Base-by-base conservation (phyloP, 2,329 filamentous ascomycete genomes). In the Talaromyces sp. region DNA sequence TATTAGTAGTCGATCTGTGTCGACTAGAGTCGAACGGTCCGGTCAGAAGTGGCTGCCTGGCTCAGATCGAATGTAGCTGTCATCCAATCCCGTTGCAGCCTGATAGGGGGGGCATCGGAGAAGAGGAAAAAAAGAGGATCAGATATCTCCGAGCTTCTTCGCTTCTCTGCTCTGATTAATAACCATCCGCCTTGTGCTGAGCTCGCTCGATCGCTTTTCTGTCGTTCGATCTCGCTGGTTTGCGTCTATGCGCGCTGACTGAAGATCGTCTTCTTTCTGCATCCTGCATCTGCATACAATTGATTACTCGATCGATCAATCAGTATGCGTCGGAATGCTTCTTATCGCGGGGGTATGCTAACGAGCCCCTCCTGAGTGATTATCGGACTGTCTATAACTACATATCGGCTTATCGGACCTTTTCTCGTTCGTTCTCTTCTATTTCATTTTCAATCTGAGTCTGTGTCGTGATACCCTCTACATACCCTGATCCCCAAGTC, bases 331-430 rank as follows among this genome's bases (percentile, higher is more conserved):
- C 44, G 44, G 58, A 33, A n/a, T 60, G 39, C 44, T 39, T 61
- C 59, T 55, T 63, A 63, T 63, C 62, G 62, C 62, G 42, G 62
- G 44, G 62, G 58, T 40, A 52, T 60, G 50, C 59, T 56, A 58
- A 63, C 37, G 57, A 63, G 42, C 61, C 62, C 62, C 62, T 63
- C 62, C 31, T 54, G 50, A 54, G 35, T 63, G 23, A 55, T 31
- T 52, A 21, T 40, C 21, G 54, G 14, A 28, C 8, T 21, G 9
- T 50, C 12, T 18, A 46, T 40, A n/a, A n/a, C n/a, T n/a, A 39
- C 33, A 39, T 37, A 56, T 28, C 21, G 21, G 50, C 5, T 9
- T 31, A 18, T 54, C 50, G 50, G 50, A 54, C 31, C 3, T 52
- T 31, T 18, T 2, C 1, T 1, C 3, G 4, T 35, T 8, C 5